These are phyloP conservation scores for Tetrapisispora iriomotensis DNA, from an alignment of 805 yeast species.

Conservation along the genomic window DNA sequence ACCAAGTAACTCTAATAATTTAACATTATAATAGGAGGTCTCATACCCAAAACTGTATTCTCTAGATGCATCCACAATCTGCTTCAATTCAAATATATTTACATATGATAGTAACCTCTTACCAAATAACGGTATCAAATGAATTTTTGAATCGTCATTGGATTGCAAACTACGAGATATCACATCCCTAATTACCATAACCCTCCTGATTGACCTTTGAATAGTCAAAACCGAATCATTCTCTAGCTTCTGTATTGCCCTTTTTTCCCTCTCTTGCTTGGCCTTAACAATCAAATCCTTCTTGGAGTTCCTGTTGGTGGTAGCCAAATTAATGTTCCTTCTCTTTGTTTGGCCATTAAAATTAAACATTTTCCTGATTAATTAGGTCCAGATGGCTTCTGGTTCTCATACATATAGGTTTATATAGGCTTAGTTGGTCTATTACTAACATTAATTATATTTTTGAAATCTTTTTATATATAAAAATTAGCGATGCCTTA, in stretches of 20 bases:
- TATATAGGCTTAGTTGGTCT: too few relatives aligned
- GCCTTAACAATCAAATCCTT: constrained; percentile 50
- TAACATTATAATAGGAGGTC: constrained; percentile 6
- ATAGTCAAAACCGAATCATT: constrained; percentile 41
- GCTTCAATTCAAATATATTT: constrained; percentile 6
- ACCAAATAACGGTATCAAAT: constrained; percentile 29
- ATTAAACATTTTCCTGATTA: constrained; percentile 38
- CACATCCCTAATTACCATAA: constrained; percentile 4
- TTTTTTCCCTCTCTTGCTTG: constrained; percentile 50
- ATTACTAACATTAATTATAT: too few relatives aligned
- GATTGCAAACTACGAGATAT: background rate
- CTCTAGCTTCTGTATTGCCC: constrained; percentile 47
- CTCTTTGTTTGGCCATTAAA: constrained; percentile 59
- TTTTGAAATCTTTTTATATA: too few relatives aligned
- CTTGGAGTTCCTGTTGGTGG: constrained; percentile 30
- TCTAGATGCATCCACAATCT: constrained; percentile 6
- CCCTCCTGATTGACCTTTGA: constrained; percentile 40
- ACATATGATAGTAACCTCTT: constrained; percentile 10
- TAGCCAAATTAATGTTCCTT: constrained; percentile 53
- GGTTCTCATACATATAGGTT: too few relatives aligned
- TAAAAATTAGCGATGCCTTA: too few relatives aligned
- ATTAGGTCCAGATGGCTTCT: too few relatives aligned
- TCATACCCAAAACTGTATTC: constrained; percentile 8
- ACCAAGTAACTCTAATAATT: constrained; percentile 7
- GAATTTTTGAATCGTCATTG: constrained; percentile 8